Evolutionary conservation across 208 protist species (phyloP), one percentile per base, ranked within the genome.

Genomic region (Leishmania tropica): DNA sequence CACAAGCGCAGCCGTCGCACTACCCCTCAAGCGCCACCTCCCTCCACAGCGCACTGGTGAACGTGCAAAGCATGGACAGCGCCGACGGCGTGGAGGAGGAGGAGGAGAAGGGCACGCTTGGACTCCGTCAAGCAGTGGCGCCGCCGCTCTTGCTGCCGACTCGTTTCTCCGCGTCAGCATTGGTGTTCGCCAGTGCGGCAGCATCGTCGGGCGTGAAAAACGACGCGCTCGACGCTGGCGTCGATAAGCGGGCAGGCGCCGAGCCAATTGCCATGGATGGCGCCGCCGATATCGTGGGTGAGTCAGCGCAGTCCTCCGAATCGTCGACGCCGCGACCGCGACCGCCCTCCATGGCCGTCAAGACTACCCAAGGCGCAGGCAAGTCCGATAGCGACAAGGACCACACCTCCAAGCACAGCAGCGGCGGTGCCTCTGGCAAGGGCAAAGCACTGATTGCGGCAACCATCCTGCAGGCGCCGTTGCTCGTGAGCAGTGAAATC

Each of bases 401-500:
- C 40, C 47, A 21, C 45, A 31, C 48, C 67, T n/a, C 17, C 15
- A 47, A 45, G 13, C 31, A 40, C 21, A 45, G 71, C 28, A 31
- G 71, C n/a, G 53, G 31, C 15, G 21, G 15, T 35, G 51, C 28
- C 42, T 58, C 21, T 24, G 75, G 56, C 21, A 78, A 60, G 37
- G 48, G 24, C 7, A 78, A 48, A 19, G 21, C 40, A 31, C 28
- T 6, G 53, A 35, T 45, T 10, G 17, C 28, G 53, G 21, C 56
- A 7, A 11, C 53, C 35, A 8, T 78, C 24, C n/a, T 42, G 37
- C 75, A 78, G 56, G 56, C 19, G 75, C 40, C 75, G 54, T 78
- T 37, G 75, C 75, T 78, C 37, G 40, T 78, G 53, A 78, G 28
- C 53, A 60, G 56, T 75, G 40, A 76, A 42, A 54, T 68, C 58